A percentile compares a stretch with the other conserved stretches of the same genome.
These are phyloP conservation scores for Penicillium sp. DNA, from an alignment of 2,329 filamentous ascomycete genomes.

Conservation along the genomic window DNA sequence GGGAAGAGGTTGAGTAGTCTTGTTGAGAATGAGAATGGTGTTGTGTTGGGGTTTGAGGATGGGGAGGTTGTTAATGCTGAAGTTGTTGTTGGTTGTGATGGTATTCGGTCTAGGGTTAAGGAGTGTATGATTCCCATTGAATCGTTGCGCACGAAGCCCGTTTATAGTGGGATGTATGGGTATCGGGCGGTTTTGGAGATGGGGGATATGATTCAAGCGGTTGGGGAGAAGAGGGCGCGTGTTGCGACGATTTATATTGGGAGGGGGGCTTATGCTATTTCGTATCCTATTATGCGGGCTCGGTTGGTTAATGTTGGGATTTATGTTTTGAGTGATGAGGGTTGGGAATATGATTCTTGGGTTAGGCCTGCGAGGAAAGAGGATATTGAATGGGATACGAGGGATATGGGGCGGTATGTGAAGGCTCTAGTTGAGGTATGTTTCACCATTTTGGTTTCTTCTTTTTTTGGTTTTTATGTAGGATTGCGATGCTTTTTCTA, in stretches of 20 bases:
- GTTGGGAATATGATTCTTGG: slow-evolving; percentile 35
- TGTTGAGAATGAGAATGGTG: background rate
- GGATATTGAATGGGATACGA: slow-evolving; percentile 31
- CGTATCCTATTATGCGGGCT: slow-evolving; percentile 37
- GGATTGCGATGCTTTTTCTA: background rate
- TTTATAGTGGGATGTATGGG: slow-evolving; percentile 37
- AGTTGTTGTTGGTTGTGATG: slow-evolving; percentile 40
- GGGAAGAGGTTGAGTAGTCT: slow-evolving; percentile 30
- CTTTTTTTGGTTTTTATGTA: background rate
- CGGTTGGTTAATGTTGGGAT: slow-evolving; percentile 36
- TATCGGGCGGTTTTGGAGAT: slow-evolving; percentile 39
- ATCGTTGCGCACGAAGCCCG: slow-evolving; percentile 15
- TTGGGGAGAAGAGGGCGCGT: slow-evolving; percentile 34
- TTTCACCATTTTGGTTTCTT: background rate
- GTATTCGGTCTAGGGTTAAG: slow-evolving; percentile 34
- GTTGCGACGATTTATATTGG: slow-evolving; percentile 36
- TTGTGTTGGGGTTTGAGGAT: slow-evolving; percentile 32
- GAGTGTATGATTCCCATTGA: slow-evolving; percentile 26
- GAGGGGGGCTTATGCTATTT: slow-evolving; percentile 32
- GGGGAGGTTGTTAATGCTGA: slow-evolving; percentile 30
- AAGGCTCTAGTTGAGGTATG: slow-evolving; percentile 31
- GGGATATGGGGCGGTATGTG: slow-evolving; percentile 31
- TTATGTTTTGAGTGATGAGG: slow-evolving; percentile 25
- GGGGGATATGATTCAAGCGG: slow-evolving; percentile 33
- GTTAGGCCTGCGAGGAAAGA: slow-evolving; percentile 30